Evolutionary conservation across 2,329 filamentous ascomycete species (phyloP).

Genomic region (Diplodia mutila): DNA sequence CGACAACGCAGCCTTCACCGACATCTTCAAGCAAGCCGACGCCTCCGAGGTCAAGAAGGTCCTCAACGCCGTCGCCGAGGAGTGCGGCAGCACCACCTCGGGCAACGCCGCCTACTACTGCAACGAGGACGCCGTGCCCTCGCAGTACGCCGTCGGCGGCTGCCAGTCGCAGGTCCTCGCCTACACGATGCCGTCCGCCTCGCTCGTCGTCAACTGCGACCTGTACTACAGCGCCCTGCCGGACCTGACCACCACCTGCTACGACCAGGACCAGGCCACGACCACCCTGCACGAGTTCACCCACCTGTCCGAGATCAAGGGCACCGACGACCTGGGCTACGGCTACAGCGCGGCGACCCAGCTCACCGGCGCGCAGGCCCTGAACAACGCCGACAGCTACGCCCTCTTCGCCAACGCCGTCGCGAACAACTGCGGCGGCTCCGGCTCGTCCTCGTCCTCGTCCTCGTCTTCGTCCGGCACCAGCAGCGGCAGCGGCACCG

Average conservation of each 20-base stretch:
- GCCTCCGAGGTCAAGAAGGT: conserved; percentile 50
- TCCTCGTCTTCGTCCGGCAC: not conserved
- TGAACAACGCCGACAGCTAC: conserved; percentile 63
- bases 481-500: not conserved
- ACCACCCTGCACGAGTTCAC: conserved; percentile 69
- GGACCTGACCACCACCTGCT: conserved; percentile 56
- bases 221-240: conserved; percentile 62
- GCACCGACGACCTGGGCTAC: conserved; percentile 63
- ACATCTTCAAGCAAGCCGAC: conserved; percentile 67
- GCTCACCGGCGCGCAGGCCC: conserved; percentile 7
- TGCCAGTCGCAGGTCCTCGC: conserved; percentile 61
- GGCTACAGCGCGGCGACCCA: conserved; percentile 47
- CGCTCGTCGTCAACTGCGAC: conserved; percentile 65
- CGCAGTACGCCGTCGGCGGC: conserved; percentile 35
- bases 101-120: conserved; percentile 59
- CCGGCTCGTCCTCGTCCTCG: not conserved
- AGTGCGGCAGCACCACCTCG: conserved; percentile 58
- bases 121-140: conserved; percentile 54
- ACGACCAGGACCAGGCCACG: conserved; percentile 67
- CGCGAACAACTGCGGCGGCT: not conserved
- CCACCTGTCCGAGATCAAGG: conserved; percentile 61
- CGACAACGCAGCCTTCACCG: conserved; percentile 54
- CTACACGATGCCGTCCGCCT: conserved; percentile 61
- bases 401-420: conserved; percentile 44
- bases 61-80: conserved; percentile 57